Evolutionary conservation across 768 basidiomycete species (phyloP).

Genomic region (Russula brevipes): DNA sequence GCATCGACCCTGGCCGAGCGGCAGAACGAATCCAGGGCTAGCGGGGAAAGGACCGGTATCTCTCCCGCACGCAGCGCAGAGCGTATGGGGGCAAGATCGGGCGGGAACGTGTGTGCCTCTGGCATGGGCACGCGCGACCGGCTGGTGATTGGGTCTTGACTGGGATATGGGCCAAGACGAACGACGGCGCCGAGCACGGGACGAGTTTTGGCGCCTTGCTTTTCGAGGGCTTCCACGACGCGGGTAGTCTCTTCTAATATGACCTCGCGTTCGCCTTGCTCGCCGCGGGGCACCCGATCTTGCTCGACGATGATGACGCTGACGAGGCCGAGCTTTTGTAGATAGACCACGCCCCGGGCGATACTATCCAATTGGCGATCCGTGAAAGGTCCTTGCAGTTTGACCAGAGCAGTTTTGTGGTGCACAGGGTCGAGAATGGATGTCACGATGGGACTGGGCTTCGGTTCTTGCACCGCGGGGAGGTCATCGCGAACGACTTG

Average conservation of each 20-base stretch:
- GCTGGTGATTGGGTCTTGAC: slow-evolving; percentile 35
- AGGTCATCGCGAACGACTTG: slow-evolving; percentile 31
- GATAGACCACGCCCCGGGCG: slow-evolving; percentile 86
- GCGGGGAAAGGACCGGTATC: slow-evolving; percentile 91
- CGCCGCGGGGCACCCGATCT: slow-evolving; percentile 65
- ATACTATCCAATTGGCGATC: slow-evolving; percentile 93
- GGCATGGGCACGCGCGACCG: slow-evolving; percentile 39
- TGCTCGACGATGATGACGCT: slow-evolving; percentile 94
- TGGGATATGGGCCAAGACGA: slow-evolving; percentile 72
- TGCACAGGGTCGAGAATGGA: slow-evolving; percentile 82
- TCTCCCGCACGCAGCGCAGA: slow-evolving; percentile 90
- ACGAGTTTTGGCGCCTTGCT: slow-evolving; percentile 79
- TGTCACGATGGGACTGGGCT: slow-evolving; percentile 51
- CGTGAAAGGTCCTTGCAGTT: slow-evolving; percentile 93
- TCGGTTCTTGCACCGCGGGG: slow-evolving; percentile 31
- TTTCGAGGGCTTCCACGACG: slow-evolving; percentile 74
- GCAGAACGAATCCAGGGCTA: slow-evolving; percentile 88
- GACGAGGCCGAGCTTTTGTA: slow-evolving; percentile 93
- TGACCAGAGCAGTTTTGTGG: slow-evolving; percentile 88
- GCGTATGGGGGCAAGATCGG: slow-evolving; percentile 78
- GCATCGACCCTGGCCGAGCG: slow-evolving; percentile 80
- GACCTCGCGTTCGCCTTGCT: slow-evolving; percentile 59
- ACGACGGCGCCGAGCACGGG: slow-evolving; percentile 86
- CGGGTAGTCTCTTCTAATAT: slow-evolving; percentile 81
- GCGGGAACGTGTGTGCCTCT: slow-evolving; percentile 74